phyloP scores from a whole-genome alignment of 1,284 basidiomycete species.

The Apiotrichum porosum region DNA sequence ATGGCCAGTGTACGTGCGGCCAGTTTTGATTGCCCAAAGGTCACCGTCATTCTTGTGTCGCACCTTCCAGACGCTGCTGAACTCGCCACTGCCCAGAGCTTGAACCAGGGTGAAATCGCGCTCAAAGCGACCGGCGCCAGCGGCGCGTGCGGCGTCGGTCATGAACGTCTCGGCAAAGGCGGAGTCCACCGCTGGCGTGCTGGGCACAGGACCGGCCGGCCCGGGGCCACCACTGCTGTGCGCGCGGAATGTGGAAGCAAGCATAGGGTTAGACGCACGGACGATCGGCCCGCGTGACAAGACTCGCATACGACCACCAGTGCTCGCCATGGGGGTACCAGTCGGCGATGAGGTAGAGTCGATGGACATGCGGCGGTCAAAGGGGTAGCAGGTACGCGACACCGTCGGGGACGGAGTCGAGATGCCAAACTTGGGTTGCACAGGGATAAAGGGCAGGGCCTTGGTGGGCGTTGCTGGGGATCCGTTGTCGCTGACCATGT shows the following conservation, averaged over 20 bases:
- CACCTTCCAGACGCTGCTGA: conserved; percentile 89
- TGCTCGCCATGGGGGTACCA: background rate
- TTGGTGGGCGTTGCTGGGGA: conserved; percentile 41
- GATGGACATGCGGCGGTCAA: conserved; percentile 23
- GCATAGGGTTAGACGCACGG: conserved; percentile 45
- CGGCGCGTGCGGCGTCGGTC: conserved; percentile 1
- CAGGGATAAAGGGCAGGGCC: conserved; percentile 15
- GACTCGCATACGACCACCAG: conserved; percentile 4
- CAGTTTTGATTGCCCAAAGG: conserved; percentile 87
- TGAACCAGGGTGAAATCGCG: conserved; percentile 66
- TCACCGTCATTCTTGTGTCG: conserved; percentile 59
- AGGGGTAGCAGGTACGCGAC: conserved; percentile 27
- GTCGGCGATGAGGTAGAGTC: conserved; percentile 7
- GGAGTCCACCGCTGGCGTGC: conserved; percentile 4
- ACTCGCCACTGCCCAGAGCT: conserved; percentile 83
- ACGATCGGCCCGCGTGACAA: conserved; percentile 29
- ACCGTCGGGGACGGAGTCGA: conserved; percentile 35
- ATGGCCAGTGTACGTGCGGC: conserved; percentile 81
- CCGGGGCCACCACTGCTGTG: no score
- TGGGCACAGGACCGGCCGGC: conserved; percentile 1
- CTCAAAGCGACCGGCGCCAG: conserved; percentile 32
- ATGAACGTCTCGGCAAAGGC: conserved; percentile 8
- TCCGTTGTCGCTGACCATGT: conserved; percentile 12
- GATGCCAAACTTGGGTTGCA: conserved; percentile 22
- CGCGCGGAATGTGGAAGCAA: conserved; percentile 32